Conservation (phyloP, 805 yeast genomes). For the Wickerhamiella domercqiae region DNA sequence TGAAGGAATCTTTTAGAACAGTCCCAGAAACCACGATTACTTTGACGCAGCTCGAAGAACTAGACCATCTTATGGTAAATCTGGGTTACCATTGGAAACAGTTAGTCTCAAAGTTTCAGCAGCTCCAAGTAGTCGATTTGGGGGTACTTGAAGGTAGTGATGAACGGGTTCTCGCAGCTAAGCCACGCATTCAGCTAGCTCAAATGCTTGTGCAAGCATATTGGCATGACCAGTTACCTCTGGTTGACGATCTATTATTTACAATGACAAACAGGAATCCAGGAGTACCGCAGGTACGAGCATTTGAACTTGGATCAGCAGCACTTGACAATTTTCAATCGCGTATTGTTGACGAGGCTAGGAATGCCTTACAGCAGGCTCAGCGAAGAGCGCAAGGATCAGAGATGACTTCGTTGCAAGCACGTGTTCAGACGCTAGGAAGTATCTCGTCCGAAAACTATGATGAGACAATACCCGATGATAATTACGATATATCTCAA, state of each 20-base stretch:
- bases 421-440: slow-evolving; percentile 2
- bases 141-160: slow-evolving; percentile 17
- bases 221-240: slow-evolving; percentile 31
- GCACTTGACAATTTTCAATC: slow-evolving; percentile 13
- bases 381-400: neutral
- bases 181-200: slow-evolving; percentile 44
- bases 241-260: slow-evolving; percentile 41
- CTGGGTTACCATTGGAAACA: slow-evolving; percentile 37
- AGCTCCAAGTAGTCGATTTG: slow-evolving; percentile 28
- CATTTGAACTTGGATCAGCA: slow-evolving; percentile 5
- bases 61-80: slow-evolving; percentile 38
- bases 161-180: slow-evolving; percentile 26
- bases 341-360: slow-evolving; percentile 4
- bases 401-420: neutral
- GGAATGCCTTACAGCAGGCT: neutral
- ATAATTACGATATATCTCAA: neutral
- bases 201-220: slow-evolving; percentile 42
- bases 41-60: slow-evolving; percentile 17
- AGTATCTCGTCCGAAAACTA: slow-evolving; percentile 3
- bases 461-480: slow-evolving; percentile 1
- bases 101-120: slow-evolving; percentile 44
- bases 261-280: slow-evolving; percentile 17
- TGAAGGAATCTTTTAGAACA: no score
- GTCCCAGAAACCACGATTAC: neutral
- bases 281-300: slow-evolving; percentile 6